These are phyloP conservation scores for Eruca vesicaria DNA, from an alignment of 441 rosid genomes.

Conservation along the genomic window DNA sequence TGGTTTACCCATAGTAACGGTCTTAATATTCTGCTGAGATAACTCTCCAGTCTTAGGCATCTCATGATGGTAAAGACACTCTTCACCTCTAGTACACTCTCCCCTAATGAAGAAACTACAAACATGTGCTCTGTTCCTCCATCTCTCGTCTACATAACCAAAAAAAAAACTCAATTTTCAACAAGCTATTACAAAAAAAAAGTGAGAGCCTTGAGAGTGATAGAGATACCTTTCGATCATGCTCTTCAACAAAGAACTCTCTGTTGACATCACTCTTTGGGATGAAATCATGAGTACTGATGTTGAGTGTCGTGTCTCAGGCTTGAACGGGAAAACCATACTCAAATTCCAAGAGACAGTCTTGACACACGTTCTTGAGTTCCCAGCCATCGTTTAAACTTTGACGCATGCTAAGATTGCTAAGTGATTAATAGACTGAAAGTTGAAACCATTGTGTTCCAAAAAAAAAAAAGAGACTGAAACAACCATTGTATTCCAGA, in stretches of 20 bases:
- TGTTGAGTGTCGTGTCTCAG: constrained; percentile 88
- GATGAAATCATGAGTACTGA: constrained; percentile 81
- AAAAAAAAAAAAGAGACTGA: too few relatives aligned
- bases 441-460: too few relatives aligned
- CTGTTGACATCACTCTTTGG: constrained; percentile 95
- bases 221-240: constrained; percentile 72
- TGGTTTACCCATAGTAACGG: constrained; percentile 91
- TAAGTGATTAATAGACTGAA: too few relatives aligned
- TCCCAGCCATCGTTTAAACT: constrained; percentile 82
- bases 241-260: constrained; percentile 97
- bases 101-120: too few relatives aligned
- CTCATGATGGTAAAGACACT: constrained; percentile 95
- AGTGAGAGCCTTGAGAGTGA: neutral
- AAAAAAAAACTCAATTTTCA: neutral
- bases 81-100: too few relatives aligned
- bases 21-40: constrained; percentile 85
- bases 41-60: constrained; percentile 93
- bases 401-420: constrained; percentile 89
- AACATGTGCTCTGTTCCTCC: constrained; percentile 84
- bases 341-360: constrained; percentile 90
- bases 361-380: constrained; percentile 49
- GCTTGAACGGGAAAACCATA: constrained; percentile 97
- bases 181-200: neutral
- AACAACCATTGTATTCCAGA: too few relatives aligned
- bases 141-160: constrained; percentile 70